Evolutionary conservation across 1,139 yeast species (phyloP).

Genomic region (Candida freyschussii): DNA sequence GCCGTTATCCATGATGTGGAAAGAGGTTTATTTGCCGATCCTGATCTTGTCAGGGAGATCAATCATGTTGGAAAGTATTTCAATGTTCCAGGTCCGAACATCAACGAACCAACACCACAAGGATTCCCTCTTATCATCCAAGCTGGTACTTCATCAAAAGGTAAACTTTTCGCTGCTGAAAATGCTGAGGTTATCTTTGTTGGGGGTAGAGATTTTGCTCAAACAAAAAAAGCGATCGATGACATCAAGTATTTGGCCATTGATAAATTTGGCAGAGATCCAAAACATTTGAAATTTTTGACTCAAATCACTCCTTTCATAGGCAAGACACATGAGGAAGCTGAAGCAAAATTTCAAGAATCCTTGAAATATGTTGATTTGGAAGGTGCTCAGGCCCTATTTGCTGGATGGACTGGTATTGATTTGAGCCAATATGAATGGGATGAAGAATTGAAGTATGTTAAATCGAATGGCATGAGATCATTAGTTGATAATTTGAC

Average conservation of each 20-base stretch:
- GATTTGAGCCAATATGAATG: slow-evolving; percentile 31
- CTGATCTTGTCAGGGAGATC: slow-evolving; percentile 34
- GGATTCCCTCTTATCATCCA: slow-evolving; percentile 39
- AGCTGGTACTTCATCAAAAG: slow-evolving; percentile 40
- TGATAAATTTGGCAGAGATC: slow-evolving; percentile 23
- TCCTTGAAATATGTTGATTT: slow-evolving; percentile 29
- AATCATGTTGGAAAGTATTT: slow-evolving; percentile 34
- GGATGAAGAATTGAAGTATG: slow-evolving; percentile 31
- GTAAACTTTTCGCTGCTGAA: slow-evolving; percentile 39
- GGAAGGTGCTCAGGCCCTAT: slow-evolving; percentile 36
- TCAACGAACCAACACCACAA: slow-evolving; percentile 37
- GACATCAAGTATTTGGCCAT: slow-evolving; percentile 24
- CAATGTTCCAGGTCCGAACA: slow-evolving; percentile 37
- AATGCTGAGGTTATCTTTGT: slow-evolving; percentile 39
- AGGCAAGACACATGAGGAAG: slow-evolving; percentile 32
- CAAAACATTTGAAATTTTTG: slow-evolving; percentile 14
- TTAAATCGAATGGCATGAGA: slow-evolving; percentile 27
- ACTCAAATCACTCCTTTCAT: slow-evolving; percentile 29
- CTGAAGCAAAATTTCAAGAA: slow-evolving; percentile 29
- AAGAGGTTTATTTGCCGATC: slow-evolving; percentile 33
- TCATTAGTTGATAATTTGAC: slow-evolving; percentile 25
- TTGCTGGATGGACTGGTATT: slow-evolving; percentile 35
- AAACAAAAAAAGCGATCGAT: too few relatives aligned
- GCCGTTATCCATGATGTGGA: slow-evolving; percentile 32
- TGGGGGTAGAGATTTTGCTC: slow-evolving; percentile 28